phyloP scores from a whole-genome alignment of 805 yeast species.

The Metschnikowia kunwiensis region DNA sequence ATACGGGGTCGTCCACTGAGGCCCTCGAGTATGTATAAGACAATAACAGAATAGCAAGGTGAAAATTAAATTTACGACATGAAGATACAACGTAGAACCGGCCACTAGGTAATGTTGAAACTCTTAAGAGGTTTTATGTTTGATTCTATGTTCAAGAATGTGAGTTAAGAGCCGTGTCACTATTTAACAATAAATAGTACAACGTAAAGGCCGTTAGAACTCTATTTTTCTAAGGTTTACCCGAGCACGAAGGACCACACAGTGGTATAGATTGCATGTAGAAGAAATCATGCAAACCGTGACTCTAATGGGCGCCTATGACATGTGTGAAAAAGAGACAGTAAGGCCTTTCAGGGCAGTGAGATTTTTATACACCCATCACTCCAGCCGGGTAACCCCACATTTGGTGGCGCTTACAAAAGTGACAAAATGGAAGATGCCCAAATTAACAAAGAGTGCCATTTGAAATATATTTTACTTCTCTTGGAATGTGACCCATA shows the following conservation, averaged over 20 bases:
- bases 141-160: too few species aligned
- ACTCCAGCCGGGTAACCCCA: conserved; percentile 24
- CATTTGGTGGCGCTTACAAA: too few species aligned
- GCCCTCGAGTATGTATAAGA: too few species aligned
- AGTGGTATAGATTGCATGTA: conserved; percentile 46
- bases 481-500: too few species aligned
- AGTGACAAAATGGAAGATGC: too few species aligned
- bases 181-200: conserved; percentile 41
- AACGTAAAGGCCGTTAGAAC: conserved; percentile 58
- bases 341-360: not conserved
- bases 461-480: too few species aligned
- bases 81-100: too few species aligned
- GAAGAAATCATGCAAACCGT: conserved; percentile 52
- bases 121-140: too few species aligned
- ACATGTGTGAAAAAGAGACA: conserved; percentile 34
- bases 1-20: too few species aligned
- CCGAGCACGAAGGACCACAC: conserved; percentile 81
- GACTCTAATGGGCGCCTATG: conserved; percentile 86
- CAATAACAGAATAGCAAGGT: too few species aligned
- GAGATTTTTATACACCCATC: conserved; percentile 11
- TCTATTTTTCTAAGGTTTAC: conserved; percentile 77
- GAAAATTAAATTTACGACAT: too few species aligned
- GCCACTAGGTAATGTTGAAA: too few species aligned
- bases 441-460: not conserved
- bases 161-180: conserved; percentile 77